Base-by-base conservation (phyloP, 2,329 filamentous ascomycete genomes). In the Cladosporium sp. region DNA sequence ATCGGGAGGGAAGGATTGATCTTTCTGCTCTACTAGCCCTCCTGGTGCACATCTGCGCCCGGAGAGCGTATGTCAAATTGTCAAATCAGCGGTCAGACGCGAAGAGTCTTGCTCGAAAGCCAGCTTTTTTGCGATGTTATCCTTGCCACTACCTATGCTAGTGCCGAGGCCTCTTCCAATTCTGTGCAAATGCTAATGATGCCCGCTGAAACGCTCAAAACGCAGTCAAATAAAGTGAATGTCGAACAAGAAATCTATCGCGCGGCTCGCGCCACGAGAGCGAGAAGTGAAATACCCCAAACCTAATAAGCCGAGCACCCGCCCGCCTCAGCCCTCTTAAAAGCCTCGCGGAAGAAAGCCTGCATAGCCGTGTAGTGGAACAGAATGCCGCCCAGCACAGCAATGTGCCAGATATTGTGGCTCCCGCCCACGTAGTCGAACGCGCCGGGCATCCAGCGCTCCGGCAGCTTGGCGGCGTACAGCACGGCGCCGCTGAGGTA, bases 301-400 rank as follows among this genome's bases (percentile, higher is more conserved):
- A 11, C 22, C 44, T 56, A 67, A 54, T 67, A 68, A 16, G 59
- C 53, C 19, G 61, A 62, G 55, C 66, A 68, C 6, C 55, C 56
- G 5, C 54, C 58, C 18, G 54, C 46, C 44, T 59, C 58, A 19
- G 68, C 68, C 22, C 68, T 54, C 16, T 60, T 49, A 59, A 77
- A 72, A 1, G 75, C 75, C 49, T 72, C 70, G 5, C 86, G 79
- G 66, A 98, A 98, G 70, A 98, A 93, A 52, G 90, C 82, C 70
- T 96, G 88, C 92, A 98, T 96, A 14, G 93, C 93, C 18, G 81
- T 79, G 72, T 97, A 98, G 70, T 98, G 93, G 69, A 95, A 97
- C n/a, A 97, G 71, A 54, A 98, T 98, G 9, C 93, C 93, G 13
- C 91, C 89, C 28, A 98, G 75, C 9, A 98, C 93, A 7, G 93